phyloP scores from a whole-genome alignment of 139 green algal species.

The Desmodesmus armatus region DNA sequence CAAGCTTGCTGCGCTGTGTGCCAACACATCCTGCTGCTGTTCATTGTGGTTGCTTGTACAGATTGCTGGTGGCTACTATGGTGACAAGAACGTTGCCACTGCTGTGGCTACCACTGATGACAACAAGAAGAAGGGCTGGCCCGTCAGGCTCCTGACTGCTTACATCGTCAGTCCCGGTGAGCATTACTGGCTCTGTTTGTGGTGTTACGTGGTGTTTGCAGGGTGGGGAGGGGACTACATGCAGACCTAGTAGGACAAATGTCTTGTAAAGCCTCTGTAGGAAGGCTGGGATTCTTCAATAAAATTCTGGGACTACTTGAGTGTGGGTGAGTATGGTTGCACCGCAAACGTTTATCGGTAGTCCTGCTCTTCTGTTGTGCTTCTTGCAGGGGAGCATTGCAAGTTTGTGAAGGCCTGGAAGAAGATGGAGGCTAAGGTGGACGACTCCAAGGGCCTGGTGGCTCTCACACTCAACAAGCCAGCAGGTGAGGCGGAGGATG shows the following conservation, averaged over 20 bases:
- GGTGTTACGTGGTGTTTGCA: neutral
- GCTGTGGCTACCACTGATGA: neutral
- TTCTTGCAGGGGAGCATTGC: neutral
- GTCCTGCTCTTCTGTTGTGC: neutral
- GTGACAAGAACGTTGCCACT: neutral
- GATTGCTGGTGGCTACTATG: neutral
- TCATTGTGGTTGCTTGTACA: neutral
- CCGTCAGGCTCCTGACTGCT: slow-evolving; percentile 10
- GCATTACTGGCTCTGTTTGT: neutral
- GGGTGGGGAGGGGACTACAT: neutral
- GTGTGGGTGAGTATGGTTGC: neutral
- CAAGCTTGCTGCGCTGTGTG: no score
- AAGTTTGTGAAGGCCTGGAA: slow-evolving; percentile 26
- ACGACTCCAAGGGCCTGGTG: slow-evolving; percentile 15
- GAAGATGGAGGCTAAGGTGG: neutral
- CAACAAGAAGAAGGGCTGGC: neutral
- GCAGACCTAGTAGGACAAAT: no score
- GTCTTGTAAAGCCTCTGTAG: neutral
- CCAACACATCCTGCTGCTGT: neutral
- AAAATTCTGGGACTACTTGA: neutral
- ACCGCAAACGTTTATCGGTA: neutral
- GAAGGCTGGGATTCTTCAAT: neutral
- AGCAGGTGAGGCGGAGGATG: neutral
- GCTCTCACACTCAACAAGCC: slow-evolving; percentile 23
- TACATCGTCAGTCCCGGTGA: slow-evolving; percentile 27